phyloP scores from a whole-genome alignment of 78 protist species.

The Kipferlia bialata region DNA sequence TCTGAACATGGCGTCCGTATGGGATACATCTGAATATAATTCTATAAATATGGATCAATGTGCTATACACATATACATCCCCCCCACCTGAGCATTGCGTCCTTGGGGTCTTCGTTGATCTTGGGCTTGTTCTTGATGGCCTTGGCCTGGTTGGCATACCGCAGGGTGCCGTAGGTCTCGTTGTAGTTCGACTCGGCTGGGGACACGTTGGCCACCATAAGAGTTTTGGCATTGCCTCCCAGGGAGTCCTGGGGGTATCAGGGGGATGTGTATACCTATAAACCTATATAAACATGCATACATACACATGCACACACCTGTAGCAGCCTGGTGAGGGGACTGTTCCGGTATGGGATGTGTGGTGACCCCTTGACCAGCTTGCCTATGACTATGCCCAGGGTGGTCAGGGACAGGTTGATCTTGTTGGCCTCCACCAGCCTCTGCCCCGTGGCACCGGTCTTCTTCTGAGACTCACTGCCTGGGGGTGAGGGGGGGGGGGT shows the following conservation, averaged over 20 bases:
- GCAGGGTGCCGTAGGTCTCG: slow-evolving; percentile 59
- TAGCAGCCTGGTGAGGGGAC: slow-evolving; percentile 65
- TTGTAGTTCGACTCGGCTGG: slow-evolving; percentile 61
- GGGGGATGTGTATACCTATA: too few relatives aligned
- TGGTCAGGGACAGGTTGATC: slow-evolving; percentile 63
- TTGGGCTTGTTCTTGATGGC: slow-evolving; percentile 70
- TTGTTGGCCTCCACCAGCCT: slow-evolving; percentile 53
- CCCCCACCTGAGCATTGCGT: slow-evolving; percentile 59
- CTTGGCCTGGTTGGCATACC: slow-evolving; percentile 72
- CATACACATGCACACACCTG: too few relatives aligned
- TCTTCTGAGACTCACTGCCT: slow-evolving; percentile 60
- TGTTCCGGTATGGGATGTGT: slow-evolving; percentile 75
- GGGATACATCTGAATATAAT: too few relatives aligned
- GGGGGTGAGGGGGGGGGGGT: too few relatives aligned
- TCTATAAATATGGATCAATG: too few relatives aligned
- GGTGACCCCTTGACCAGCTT: slow-evolving; percentile 47
- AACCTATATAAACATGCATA: too few relatives aligned
- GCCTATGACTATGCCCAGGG: slow-evolving; percentile 60
- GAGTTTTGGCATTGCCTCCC: slow-evolving; percentile 67
- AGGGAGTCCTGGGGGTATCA: slow-evolving; percentile 77
- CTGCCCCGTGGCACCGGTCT: slow-evolving; percentile 55
- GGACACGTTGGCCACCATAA: slow-evolving; percentile 63
- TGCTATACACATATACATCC: too few relatives aligned
- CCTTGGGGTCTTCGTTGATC: slow-evolving; percentile 74
- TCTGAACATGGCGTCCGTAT: too few relatives aligned